Conservation (phyloP, 2,329 filamentous ascomycete genomes). For the Monilinia vaccinii-corymbosi region DNA sequence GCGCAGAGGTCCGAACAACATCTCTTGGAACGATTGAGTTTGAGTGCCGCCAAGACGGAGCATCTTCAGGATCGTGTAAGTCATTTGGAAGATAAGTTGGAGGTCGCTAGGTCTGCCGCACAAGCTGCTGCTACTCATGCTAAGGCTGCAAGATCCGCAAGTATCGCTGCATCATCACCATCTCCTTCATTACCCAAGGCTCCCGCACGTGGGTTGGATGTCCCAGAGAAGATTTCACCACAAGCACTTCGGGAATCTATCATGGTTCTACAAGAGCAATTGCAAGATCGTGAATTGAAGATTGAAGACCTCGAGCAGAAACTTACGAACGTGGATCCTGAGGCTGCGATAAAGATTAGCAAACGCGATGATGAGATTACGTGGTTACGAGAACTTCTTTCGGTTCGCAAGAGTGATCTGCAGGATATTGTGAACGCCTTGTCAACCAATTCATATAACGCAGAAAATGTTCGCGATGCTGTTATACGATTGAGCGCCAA, state of each 20-base stretch:
- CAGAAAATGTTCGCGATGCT: slow-evolving; percentile 73
- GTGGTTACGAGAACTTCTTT: slow-evolving; percentile 89
- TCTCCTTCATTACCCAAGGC: slow-evolving; percentile 23
- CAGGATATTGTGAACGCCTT: slow-evolving; percentile 83
- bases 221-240: slow-evolving; percentile 82
- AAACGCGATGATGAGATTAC: slow-evolving; percentile 90
- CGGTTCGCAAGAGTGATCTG: slow-evolving; percentile 81
- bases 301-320: slow-evolving; percentile 80
- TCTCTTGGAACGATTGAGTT: slow-evolving; percentile 68
- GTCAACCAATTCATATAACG: slow-evolving; percentile 65
- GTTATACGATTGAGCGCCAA: slow-evolving; percentile 90
- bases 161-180: slow-evolving; percentile 12
- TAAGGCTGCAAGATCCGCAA: slow-evolving; percentile 25
- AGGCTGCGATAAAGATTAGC: slow-evolving; percentile 72
- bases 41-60: slow-evolving; percentile 76
- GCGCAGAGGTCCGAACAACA: slow-evolving; percentile 71
- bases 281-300: slow-evolving; percentile 83
- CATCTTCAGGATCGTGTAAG: slow-evolving; percentile 78
- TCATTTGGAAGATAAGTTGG: slow-evolving; percentile 82
- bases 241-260: slow-evolving; percentile 95
- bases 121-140: slow-evolving; percentile 36
- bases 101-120: slow-evolving; percentile 76
- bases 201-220: slow-evolving; percentile 36
- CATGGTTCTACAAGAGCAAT: slow-evolving; percentile 89
- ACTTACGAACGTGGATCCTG: slow-evolving; percentile 59